Evolutionary conservation across 139 green algal genomes (phyloP).

Genomic region (Asterochloris sp.): DNA sequence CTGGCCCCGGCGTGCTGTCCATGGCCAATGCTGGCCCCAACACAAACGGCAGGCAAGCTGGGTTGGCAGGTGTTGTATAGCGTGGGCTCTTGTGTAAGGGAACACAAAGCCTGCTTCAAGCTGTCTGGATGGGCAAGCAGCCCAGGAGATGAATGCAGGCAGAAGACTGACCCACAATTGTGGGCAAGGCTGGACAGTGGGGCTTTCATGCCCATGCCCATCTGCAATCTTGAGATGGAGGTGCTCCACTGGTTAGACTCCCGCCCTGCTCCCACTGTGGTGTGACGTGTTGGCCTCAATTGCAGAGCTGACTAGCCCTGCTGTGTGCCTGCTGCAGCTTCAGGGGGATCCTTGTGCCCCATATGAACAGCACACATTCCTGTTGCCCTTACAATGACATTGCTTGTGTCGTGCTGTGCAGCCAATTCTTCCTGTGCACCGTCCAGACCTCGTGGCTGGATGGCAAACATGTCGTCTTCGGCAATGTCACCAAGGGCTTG

Average conservation of each 20-base stretch:
- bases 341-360: neutral
- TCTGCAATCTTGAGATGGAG: neutral
- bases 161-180: no score
- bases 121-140: no score
- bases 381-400: neutral
- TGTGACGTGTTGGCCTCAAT: neutral
- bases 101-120: no score
- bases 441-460: slow-evolving; percentile 67
- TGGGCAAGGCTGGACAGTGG: no score
- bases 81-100: no score
- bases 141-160: no score
- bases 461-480: slow-evolving; percentile 74
- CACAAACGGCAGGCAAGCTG: slow-evolving; percentile 57
- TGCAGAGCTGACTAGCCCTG: neutral
- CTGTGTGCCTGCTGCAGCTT: neutral
- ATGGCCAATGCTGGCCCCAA: slow-evolving; percentile 75
- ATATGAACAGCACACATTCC: no score
- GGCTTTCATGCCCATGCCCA: no score
- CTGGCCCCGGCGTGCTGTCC: slow-evolving; percentile 56
- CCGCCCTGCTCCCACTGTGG: neutral
- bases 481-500: slow-evolving; percentile 70
- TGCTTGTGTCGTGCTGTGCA: slow-evolving; percentile 8
- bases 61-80: no score
- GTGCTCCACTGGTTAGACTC: neutral
- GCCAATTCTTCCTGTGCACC: slow-evolving; percentile 84